Evolutionary conservation across 441 rosid species (phyloP).

Genomic region (Breynia disticha): DNA sequence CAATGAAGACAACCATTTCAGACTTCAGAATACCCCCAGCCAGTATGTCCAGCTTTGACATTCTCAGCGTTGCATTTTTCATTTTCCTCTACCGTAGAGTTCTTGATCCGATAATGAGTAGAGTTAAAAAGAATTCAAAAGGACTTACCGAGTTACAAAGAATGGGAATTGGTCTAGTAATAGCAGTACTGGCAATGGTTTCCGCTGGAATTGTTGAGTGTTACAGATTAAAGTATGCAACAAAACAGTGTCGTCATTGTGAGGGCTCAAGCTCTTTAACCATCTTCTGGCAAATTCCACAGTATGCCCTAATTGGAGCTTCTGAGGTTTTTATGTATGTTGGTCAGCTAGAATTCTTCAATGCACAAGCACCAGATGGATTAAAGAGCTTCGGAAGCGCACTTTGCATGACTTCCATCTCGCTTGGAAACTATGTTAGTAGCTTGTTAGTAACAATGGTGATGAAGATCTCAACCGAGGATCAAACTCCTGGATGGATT

Average conservation of each 20-base stretch:
- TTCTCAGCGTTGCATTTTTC: constrained; percentile 70
- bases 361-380: constrained; percentile 90
- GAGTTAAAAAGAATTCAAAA: constrained; percentile 35
- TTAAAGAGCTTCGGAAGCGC: constrained; percentile 98
- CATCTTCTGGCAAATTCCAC: constrained; percentile 99
- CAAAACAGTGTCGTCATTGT: constrained; percentile 56
- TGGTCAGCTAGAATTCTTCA: constrained; percentile 94
- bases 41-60: constrained; percentile 95
- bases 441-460: constrained; percentile 84
- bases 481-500: constrained; percentile 93
- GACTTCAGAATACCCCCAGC: constrained; percentile 75
- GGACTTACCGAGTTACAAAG: constrained; percentile 90
- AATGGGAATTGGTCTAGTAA: constrained; percentile 93
- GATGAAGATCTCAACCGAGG: constrained; percentile 77
- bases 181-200: constrained; percentile 82
- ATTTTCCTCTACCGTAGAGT: constrained; percentile 73
- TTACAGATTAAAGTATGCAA: constrained; percentile 64
- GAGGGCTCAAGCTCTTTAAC: constrained; percentile 86
- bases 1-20: constrained; percentile 65
- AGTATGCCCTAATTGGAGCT: constrained; percentile 80
- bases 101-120: constrained; percentile 57
- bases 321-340: constrained; percentile 99
- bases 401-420: constrained; percentile 93
- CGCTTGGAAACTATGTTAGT: constrained; percentile 91
- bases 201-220: constrained; percentile 85